Evolutionary conservation across 805 yeast species (phyloP).

Genomic region (Priceomyces medius): DNA sequence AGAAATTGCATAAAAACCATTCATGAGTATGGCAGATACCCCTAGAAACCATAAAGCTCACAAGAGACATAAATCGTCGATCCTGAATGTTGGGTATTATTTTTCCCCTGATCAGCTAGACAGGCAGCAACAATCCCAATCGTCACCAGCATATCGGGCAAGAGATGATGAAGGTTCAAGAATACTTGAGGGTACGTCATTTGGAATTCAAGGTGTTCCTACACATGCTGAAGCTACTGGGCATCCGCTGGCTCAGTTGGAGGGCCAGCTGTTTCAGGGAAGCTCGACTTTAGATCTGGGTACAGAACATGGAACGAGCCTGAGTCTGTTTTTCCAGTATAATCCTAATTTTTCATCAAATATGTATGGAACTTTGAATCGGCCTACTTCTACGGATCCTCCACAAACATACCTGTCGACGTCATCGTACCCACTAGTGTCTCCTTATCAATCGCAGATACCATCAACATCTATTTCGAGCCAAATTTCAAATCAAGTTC

Average conservation of each 20-base stretch:
- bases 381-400: neutral
- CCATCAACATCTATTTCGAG: slow-evolving; percentile 5
- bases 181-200: neutral
- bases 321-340: slow-evolving; percentile 1
- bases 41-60: slow-evolving; percentile 22
- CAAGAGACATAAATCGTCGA: slow-evolving; percentile 38
- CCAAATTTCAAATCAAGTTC: slow-evolving; percentile 1
- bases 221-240: neutral
- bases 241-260: neutral
- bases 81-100: slow-evolving; percentile 31
- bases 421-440: slow-evolving; percentile 6
- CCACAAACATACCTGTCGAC: slow-evolving; percentile 2
- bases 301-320: neutral
- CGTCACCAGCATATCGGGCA: slow-evolving; percentile 3
- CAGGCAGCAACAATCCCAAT: slow-evolving; percentile 1
- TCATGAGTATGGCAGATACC: slow-evolving; percentile 14
- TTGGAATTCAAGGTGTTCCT: neutral
- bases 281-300: neutral
- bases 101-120: slow-evolving; percentile 12
- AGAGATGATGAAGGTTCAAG: slow-evolving; percentile 3
- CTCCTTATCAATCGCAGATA: slow-evolving; percentile 2
- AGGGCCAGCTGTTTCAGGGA: neutral
- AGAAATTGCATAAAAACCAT: neutral
- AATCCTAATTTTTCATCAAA: neutral
- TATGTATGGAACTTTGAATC: neutral